phyloP scores from a whole-genome alignment of 1,139 yeast genomes.

The Candida albicans region DNA sequence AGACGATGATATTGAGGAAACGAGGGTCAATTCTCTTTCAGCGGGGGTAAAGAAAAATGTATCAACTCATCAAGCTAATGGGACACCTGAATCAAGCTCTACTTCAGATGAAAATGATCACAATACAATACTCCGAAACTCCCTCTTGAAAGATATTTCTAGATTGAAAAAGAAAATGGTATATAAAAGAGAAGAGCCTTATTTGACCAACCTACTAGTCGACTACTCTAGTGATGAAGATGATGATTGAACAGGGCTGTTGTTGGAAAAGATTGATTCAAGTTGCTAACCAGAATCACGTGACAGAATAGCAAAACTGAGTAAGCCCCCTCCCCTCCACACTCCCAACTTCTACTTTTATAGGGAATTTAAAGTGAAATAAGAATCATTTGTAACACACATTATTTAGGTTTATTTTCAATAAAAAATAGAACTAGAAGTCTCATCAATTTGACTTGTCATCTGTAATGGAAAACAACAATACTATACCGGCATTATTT shows the following conservation, averaged over 20 bases:
- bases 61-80: not conserved
- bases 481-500: constrained; percentile 17
- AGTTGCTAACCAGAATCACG: not conserved
- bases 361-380: no score
- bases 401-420: no score
- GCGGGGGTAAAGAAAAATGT: not conserved
- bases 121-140: constrained; percentile 9
- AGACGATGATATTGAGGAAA: constrained; percentile 2
- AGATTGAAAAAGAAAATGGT: constrained; percentile 8
- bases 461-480: not conserved
- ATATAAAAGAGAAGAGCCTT: constrained; percentile 6
- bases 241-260: constrained; percentile 10
- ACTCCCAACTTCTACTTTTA: no score
- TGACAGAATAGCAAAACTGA: no score
- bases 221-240: constrained; percentile 32
- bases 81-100: not conserved
- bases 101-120: not conserved
- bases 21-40: not conserved
- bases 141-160: constrained; percentile 13
- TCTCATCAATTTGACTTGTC: not conserved
- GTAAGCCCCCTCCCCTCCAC: no score
- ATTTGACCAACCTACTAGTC: constrained; percentile 13
- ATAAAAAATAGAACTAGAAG: no score
- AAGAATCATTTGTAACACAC: no score
- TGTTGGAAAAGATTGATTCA: not conserved